Evolutionary conservation across 345 rosid genomes (phyloP).

Genomic region (Arabidopsis arenosa): DNA sequence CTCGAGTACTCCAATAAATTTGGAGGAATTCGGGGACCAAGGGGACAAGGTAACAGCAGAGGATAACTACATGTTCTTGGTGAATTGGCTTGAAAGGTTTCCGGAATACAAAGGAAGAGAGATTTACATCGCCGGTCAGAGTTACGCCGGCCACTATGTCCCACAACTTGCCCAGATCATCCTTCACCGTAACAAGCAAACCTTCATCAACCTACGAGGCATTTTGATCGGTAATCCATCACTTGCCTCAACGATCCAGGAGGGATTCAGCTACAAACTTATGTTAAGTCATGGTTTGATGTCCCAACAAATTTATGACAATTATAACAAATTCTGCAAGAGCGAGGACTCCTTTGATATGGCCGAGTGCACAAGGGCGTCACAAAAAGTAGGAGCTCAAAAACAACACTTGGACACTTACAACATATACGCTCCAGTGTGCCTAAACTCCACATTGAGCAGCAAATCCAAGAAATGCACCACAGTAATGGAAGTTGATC

Average conservation of each 20-base stretch:
- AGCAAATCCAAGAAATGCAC: conserved; percentile 53
- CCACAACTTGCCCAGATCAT: conserved; percentile 76
- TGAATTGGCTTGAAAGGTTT: conserved; percentile 73
- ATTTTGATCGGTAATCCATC: conserved; percentile 44
- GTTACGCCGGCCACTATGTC: conserved; percentile 87
- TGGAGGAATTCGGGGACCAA: neutral
- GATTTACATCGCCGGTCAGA: conserved; percentile 73
- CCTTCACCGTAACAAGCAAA: conserved; percentile 57
- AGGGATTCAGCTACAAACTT: neutral
- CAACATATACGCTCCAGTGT: conserved; percentile 68
- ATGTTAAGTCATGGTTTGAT: conserved; percentile 45
- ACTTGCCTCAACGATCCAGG: conserved; percentile 22
- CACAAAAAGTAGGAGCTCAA: too few species aligned
- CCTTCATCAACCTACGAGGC: conserved; percentile 66
- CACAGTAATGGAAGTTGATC: conserved; percentile 57
- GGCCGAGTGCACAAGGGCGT: too few species aligned
- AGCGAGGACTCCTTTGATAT: too few species aligned
- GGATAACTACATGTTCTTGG: conserved; percentile 62
- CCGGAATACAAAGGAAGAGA: conserved; percentile 57
- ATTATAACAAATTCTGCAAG: too few species aligned
- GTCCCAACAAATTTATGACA: too few species aligned
- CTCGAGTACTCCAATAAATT: conserved; percentile 55
- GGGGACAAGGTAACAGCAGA: conserved; percentile 58
- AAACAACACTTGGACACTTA: conserved; percentile 51
- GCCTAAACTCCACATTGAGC: conserved; percentile 45